Percentiles rank a stretch among this genome's conserved stretches.
phyloP scores from a whole-genome alignment of 768 basidiomycete species.

The Lentinus brumalis region DNA sequence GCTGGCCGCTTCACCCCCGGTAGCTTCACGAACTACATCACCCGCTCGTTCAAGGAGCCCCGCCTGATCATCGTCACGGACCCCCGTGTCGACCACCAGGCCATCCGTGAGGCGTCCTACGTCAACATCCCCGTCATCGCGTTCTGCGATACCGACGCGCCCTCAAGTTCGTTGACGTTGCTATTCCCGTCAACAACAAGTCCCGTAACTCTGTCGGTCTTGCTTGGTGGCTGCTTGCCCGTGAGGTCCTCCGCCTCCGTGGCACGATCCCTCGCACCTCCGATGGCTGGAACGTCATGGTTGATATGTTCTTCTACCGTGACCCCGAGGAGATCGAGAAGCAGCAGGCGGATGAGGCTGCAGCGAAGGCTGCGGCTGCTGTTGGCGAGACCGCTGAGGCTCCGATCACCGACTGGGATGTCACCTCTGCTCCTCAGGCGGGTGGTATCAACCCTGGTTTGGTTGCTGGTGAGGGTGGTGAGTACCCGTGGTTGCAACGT shows the following conservation, averaged over 20 bases:
- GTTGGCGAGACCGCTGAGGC: conserved; percentile 58
- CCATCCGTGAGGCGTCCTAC: conserved; percentile 99
- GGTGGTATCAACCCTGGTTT: conserved; percentile 80
- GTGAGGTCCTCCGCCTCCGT: conserved; percentile 94
- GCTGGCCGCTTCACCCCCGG: conserved; percentile 99
- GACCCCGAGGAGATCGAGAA: conserved; percentile 99
- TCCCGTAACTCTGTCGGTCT: conserved; percentile 96
- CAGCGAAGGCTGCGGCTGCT: conserved; percentile 70
- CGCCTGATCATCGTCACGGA: conserved; percentile 98
- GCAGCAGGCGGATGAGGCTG: conserved; percentile 92
- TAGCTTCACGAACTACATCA: conserved; percentile 99
- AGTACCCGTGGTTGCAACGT: conserved; percentile 16
- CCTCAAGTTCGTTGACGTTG: conserved; percentile 98
- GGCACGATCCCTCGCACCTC: conserved; percentile 89
- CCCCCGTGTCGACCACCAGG: conserved; percentile 99
- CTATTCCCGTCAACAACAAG: conserved; percentile 99
- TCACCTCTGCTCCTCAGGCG: conserved; percentile 62
- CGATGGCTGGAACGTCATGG: conserved; percentile 98
- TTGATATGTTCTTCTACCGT: conserved; percentile 99
- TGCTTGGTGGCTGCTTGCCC: conserved; percentile 95
- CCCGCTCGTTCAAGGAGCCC: conserved; percentile 99
- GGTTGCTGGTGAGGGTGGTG: conserved; percentile 58
- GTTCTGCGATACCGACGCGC: conserved; percentile 97
- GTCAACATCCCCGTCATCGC: conserved; percentile 99
- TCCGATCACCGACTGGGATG: conserved; percentile 72